phyloP scores from a whole-genome alignment of 352 stramenopile species.

The Globisporangium cylindrosporum region DNA sequence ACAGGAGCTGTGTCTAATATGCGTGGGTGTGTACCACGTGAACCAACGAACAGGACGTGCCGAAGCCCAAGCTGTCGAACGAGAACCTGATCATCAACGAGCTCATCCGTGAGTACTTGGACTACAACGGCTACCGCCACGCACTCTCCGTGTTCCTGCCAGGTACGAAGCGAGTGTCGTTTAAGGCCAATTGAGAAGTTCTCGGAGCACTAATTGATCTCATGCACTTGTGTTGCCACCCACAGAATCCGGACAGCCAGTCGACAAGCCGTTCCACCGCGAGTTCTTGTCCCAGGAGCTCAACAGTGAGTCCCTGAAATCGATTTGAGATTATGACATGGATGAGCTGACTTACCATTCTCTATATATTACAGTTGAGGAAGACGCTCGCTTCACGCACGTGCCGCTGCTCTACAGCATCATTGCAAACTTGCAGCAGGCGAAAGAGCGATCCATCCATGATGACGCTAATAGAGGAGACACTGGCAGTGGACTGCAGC shows the following conservation, averaged over 20 bases:
- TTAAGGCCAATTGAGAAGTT: neutral
- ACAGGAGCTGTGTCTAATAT: neutral
- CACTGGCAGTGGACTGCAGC: neutral
- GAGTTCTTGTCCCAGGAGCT: conserved; percentile 84
- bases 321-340: no score
- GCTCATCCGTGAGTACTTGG: conserved; percentile 92
- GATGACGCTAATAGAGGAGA: neutral
- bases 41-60: conserved; percentile 23
- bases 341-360: neutral
- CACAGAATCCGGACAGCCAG: conserved; percentile 80
- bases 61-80: conserved; percentile 83
- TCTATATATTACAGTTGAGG: conserved; percentile 31
- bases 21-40: neutral
- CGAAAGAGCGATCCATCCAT: conserved; percentile 10
- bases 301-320: conserved; percentile 31
- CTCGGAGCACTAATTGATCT: neutral
- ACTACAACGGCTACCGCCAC: conserved; percentile 92
- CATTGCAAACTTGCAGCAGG: conserved; percentile 45
- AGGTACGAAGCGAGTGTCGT: conserved; percentile 24
- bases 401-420: conserved; percentile 86
- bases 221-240: neutral
- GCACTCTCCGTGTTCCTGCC: conserved; percentile 85
- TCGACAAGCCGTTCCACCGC: conserved; percentile 72
- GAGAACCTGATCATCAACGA: conserved; percentile 95
- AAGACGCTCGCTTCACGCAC: conserved; percentile 63